These are phyloP conservation scores for Pseudocercospora pini-densiflorae DNA, from an alignment of 2,329 filamentous ascomycete genomes.

Conservation along the genomic window DNA sequence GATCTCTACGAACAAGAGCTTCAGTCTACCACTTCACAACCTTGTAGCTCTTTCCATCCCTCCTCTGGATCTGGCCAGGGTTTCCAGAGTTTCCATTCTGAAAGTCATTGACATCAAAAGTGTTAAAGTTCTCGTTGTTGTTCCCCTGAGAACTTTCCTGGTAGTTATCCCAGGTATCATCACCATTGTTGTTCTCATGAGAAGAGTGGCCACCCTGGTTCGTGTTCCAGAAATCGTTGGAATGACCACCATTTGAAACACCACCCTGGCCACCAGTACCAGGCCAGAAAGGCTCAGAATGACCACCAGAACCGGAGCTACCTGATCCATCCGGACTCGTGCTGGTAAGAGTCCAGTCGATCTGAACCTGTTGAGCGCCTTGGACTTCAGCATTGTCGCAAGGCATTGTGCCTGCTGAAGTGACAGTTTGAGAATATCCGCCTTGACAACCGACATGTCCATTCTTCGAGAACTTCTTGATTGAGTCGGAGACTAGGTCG, in stretches of 20 bases:
- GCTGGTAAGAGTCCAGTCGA: constrained; percentile 18
- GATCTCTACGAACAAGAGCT: not conserved
- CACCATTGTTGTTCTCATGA: too few species aligned
- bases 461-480: constrained; percentile 8
- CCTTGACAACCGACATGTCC: constrained; percentile 12
- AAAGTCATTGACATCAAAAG: not conserved
- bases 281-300: not conserved
- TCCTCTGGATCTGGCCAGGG: not conserved
- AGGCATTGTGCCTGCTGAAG: constrained; percentile 18
- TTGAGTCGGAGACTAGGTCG: constrained; percentile 17
- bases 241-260: not conserved
- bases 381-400: constrained; percentile 11
- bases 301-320: not conserved
- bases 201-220: too few species aligned
- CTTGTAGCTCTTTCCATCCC: constrained; percentile 2
- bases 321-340: not conserved
- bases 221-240: too few species aligned
- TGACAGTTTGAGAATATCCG: constrained; percentile 14
- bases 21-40: constrained; percentile 2
- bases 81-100: not conserved
- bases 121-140: not conserved
- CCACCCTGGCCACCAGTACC: not conserved
- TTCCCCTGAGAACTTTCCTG: not conserved
- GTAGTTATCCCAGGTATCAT: too few species aligned
- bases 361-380: constrained; percentile 10